These are phyloP conservation scores for Myxozyma lipomycoides DNA, from an alignment of 805 yeast genomes.

Conservation along the genomic window DNA sequence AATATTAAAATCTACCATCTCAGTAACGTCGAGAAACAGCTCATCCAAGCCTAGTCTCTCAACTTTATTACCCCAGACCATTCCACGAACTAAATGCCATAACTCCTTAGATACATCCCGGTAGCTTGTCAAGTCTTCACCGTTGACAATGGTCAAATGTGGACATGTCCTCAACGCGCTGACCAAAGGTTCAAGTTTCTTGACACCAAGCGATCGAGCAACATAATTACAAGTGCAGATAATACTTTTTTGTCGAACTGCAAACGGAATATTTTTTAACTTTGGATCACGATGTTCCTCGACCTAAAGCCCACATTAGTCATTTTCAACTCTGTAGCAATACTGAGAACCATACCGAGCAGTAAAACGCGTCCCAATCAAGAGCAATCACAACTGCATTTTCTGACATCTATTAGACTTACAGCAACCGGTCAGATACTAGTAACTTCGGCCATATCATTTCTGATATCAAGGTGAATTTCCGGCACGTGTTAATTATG, in stretches of 20 bases:
- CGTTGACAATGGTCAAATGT: conserved; percentile 9
- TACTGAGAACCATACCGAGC: conserved; percentile 5
- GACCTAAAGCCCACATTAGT: neutral
- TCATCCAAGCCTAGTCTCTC: conserved; percentile 18
- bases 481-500: too few relatives aligned
- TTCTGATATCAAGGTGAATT: too few relatives aligned
- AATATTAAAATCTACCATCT: conserved; percentile 7
- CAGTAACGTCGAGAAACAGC: conserved; percentile 13
- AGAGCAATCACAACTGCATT: conserved; percentile 5
- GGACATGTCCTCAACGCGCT: conserved; percentile 12
- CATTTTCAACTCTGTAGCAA: neutral
- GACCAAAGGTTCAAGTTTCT: conserved; percentile 4
- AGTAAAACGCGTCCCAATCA: conserved; percentile 17
- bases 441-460: too few relatives aligned
- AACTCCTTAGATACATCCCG: conserved; percentile 12
- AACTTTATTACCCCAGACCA: conserved; percentile 9
- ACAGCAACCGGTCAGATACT: too few relatives aligned
- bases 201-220: conserved; percentile 11
- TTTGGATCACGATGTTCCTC: conserved; percentile 13
- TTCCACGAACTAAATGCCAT: conserved; percentile 2
- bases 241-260: conserved; percentile 12
- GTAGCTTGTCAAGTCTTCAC: conserved; percentile 15
- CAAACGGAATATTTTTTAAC: conserved; percentile 12
- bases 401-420: neutral
- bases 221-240: conserved; percentile 18